Conservation (phyloP, 805 yeast species). For the Cyberlindnera bimundalis region DNA sequence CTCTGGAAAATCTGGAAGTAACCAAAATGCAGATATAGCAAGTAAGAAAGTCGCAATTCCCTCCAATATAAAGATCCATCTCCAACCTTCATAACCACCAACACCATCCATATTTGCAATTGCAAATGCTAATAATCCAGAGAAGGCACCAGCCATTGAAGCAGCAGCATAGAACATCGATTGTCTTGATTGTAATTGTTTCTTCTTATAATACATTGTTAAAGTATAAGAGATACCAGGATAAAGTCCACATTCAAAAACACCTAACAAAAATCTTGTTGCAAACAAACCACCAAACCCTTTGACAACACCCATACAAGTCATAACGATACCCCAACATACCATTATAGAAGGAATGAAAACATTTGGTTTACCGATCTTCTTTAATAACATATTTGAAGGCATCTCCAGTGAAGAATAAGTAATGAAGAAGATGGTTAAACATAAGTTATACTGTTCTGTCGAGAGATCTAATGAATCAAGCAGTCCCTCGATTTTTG, state of each 20-base stretch:
- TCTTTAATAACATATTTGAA: constrained; percentile 19
- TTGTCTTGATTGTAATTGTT: constrained; percentile 25
- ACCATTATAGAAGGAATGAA: constrained; percentile 15
- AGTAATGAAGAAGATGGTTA: constrained; percentile 20
- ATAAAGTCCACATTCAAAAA: constrained; percentile 21
- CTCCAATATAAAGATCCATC: constrained; percentile 22
- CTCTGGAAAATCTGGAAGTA: constrained; percentile 21
- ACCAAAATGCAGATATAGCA: constrained; percentile 5
- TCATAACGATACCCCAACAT: constrained; percentile 17
- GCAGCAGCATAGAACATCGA: constrained; percentile 26
- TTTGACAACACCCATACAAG: constrained; percentile 20
- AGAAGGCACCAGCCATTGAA: constrained; percentile 24
- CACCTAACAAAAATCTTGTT: constrained; percentile 17
- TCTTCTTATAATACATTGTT: constrained; percentile 25
- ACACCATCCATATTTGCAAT: constrained; percentile 16
- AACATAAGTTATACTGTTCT: constrained; percentile 12
- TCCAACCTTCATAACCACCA: constrained; percentile 17
- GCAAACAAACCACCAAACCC: constrained; percentile 16
- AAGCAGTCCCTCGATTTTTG: constrained; percentile 7
- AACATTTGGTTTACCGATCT: constrained; percentile 15
- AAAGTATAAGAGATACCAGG: constrained; percentile 23
- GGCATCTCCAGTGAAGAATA: constrained; percentile 21
- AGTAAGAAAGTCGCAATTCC: constrained; percentile 15
- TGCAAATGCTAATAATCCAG: constrained; percentile 26
- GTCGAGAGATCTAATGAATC: constrained; percentile 10